Evolutionary conservation across 805 yeast species (phyloP).

Genomic region (Lipomyces yamadae): DNA sequence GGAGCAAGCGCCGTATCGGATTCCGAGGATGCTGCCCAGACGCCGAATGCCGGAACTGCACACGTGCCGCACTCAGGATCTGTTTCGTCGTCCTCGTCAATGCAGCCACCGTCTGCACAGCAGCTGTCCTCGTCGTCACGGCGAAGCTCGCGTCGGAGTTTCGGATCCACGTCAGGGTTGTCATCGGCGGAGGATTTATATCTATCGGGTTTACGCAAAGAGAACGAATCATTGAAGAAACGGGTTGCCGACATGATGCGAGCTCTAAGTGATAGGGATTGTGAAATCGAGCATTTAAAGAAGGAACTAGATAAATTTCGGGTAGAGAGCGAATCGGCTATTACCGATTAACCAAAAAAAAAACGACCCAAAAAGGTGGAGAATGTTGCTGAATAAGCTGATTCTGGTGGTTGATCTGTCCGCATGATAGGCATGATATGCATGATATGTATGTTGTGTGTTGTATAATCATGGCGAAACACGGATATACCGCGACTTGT

Average conservation of each 20-base stretch:
- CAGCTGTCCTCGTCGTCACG: constrained; percentile 32
- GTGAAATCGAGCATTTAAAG: constrained; percentile 39
- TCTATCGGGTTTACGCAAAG: constrained; percentile 38
- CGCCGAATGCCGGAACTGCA: constrained; percentile 14
- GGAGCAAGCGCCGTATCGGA: constrained; percentile 34
- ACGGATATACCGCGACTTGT: not conserved
- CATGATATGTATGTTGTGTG: not conserved
- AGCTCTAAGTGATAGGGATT: constrained; percentile 41
- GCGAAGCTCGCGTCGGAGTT: constrained; percentile 39
- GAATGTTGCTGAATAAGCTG: not conserved
- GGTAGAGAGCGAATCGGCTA: constrained; percentile 15
- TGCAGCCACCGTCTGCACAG: constrained; percentile 15
- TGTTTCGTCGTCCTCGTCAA: constrained; percentile 7
- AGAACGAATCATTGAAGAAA: constrained; percentile 43
- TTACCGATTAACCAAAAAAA: constrained; percentile 8
- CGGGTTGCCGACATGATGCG: constrained; percentile 41
- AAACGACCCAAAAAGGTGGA: not conserved
- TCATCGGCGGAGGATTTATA: constrained; percentile 36
- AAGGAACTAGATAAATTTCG: constrained; percentile 10
- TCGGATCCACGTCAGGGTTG: constrained; percentile 36
- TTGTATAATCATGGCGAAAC: not conserved
- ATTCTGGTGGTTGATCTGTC: not conserved
- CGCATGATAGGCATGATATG: not conserved
- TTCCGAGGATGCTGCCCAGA: constrained; percentile 26
- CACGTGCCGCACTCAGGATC: not conserved